phyloP scores from a whole-genome alignment of 495 filamentous ascomycete genomes.

The Trichoderma reesei region DNA sequence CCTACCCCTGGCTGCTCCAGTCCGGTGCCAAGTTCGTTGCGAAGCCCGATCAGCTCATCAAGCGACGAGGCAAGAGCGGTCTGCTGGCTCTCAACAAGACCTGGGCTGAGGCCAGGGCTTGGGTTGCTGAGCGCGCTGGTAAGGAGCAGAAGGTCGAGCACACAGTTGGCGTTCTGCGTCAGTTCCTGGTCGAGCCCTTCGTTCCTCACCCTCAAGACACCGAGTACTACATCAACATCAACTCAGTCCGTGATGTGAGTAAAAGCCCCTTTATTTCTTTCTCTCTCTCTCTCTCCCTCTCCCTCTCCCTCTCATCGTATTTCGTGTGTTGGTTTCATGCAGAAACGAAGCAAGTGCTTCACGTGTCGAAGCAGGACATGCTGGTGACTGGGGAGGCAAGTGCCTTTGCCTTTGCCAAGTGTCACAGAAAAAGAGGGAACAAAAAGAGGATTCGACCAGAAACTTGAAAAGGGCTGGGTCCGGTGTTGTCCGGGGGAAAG shows the following conservation, averaged over 20 bases:
- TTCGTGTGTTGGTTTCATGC: slow-evolving; percentile 10
- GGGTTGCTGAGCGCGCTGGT: slow-evolving; percentile 84
- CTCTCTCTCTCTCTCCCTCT: slow-evolving; percentile 12
- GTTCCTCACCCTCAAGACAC: slow-evolving; percentile 87
- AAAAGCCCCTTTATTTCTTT: slow-evolving; percentile 13
- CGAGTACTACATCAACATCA: slow-evolving; percentile 98
- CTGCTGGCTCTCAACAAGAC: slow-evolving; percentile 94
- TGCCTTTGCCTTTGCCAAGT: background rate
- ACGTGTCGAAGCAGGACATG: background rate
- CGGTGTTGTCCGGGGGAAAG: background rate
- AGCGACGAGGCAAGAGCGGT: slow-evolving; percentile 97
- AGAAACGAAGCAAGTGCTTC: background rate
- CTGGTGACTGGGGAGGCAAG: background rate
- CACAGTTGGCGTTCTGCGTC: slow-evolving; percentile 74
- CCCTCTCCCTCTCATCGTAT: slow-evolving; percentile 10
- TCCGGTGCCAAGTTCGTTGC: slow-evolving; percentile 86
- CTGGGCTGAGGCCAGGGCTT: slow-evolving; percentile 84
- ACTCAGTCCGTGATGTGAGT: slow-evolving; percentile 83
- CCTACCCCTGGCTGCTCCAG: slow-evolving; percentile 86
- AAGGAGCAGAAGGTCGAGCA: slow-evolving; percentile 91
- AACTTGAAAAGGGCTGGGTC: background rate
- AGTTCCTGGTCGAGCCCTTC: slow-evolving; percentile 98
- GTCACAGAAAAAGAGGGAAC: background rate
- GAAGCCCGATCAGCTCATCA: slow-evolving; percentile 99
- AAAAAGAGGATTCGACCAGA: background rate